Evolutionary conservation across 2,329 filamentous ascomycete species (phyloP).

Genomic region (Xylariaceae sp.): DNA sequence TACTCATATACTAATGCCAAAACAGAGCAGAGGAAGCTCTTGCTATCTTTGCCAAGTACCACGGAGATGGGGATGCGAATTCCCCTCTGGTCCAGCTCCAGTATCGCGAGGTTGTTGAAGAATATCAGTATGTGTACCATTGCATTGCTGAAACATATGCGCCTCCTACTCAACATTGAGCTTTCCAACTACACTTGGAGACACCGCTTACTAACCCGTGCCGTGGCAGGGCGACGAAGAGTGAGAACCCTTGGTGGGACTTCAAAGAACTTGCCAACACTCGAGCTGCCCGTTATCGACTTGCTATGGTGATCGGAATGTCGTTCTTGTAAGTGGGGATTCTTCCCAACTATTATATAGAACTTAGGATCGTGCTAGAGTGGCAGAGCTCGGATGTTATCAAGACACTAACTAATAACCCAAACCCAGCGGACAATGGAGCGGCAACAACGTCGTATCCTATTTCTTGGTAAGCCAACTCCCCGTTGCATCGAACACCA

Average conservation of each 20-base stretch:
- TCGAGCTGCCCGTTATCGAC: conserved; percentile 42
- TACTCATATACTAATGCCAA: neutral
- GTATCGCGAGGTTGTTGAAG: conserved; percentile 53
- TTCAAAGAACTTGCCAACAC: conserved; percentile 51
- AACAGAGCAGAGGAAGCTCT: conserved; percentile 49
- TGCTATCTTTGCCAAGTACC: conserved; percentile 54
- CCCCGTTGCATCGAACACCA: neutral
- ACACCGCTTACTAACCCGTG: no score
- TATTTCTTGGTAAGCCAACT: conserved; percentile 34
- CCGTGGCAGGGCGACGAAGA: conserved; percentile 30
- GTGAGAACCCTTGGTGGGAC: conserved; percentile 59
- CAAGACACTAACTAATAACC: neutral
- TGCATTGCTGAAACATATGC: no score
- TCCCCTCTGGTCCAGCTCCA: conserved; percentile 53
- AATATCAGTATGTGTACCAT: conserved; percentile 33
- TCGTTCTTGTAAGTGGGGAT: conserved; percentile 39
- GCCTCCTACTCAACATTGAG: neutral
- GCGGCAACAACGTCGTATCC: conserved; percentile 40
- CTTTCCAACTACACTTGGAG: no score
- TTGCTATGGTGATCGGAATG: conserved; percentile 49
- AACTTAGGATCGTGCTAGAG: no score
- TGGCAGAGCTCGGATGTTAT: no score
- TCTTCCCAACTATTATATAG: no score
- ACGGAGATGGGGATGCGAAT: conserved; percentile 52
- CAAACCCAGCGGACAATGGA: conserved; percentile 38